A percentile compares a stretch with the other conserved stretches of the same genome.
phyloP scores from a whole-genome alignment of 1,139 yeast species.

The Protomyces inundatus region DNA sequence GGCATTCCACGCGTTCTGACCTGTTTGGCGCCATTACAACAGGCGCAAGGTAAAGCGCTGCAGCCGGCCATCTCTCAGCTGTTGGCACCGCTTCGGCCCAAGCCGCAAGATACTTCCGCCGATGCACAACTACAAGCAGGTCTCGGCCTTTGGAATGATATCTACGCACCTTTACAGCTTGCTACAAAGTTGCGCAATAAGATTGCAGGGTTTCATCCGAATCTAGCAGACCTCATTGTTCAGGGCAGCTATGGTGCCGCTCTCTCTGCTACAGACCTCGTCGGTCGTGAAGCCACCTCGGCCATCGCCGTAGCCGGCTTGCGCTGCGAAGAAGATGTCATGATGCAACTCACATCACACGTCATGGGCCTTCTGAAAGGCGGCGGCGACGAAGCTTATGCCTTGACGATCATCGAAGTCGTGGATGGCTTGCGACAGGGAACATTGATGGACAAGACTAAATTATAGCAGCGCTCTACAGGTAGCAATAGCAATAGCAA shows the following conservation, averaged over 20 bases:
- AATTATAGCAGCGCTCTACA: not conserved
- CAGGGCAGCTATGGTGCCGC: constrained; percentile 19
- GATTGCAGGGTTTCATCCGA: constrained; percentile 17
- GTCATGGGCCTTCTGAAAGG: constrained; percentile 22
- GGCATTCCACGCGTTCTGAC: constrained; percentile 24
- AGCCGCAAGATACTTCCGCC: not conserved
- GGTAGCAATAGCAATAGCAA: not conserved
- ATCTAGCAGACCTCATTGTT: constrained; percentile 11
- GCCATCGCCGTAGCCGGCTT: constrained; percentile 23
- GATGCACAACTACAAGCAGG: constrained; percentile 1
- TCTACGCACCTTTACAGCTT: constrained; percentile 9
- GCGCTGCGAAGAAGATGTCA: constrained; percentile 21
- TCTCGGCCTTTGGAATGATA: constrained; percentile 16
- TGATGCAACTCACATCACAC: constrained; percentile 19
- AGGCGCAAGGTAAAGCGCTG: constrained; percentile 4
- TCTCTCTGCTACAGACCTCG: constrained; percentile 6
- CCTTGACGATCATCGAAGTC: constrained; percentile 15
- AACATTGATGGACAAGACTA: not conserved
- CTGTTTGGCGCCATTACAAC: constrained; percentile 9
- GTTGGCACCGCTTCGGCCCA: not conserved
- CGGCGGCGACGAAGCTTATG: constrained; percentile 17
- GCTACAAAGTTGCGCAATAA: constrained; percentile 7
- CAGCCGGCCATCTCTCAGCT: not conserved
- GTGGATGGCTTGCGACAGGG: constrained; percentile 19
- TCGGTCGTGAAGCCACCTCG: constrained; percentile 15